These are phyloP conservation scores for Schizosaccharomyces japonicus DNA, from an alignment of 805 yeast genomes.

Conservation along the genomic window DNA sequence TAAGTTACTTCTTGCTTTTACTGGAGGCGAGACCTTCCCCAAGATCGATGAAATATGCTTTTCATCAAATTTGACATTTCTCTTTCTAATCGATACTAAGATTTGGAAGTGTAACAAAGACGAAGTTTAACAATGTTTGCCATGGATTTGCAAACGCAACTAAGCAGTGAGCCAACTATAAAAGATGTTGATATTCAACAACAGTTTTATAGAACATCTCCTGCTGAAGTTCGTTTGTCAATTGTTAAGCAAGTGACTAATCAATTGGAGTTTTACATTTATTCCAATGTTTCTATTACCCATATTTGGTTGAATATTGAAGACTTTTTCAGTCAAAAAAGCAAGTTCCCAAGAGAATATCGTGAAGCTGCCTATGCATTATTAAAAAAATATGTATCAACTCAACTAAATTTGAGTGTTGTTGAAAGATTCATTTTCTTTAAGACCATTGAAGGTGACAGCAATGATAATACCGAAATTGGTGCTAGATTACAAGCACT, in stretches of 20 bases:
- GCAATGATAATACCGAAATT: constrained; percentile 24
- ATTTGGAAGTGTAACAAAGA: no score
- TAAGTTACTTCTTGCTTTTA: no score
- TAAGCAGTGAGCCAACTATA: not conserved
- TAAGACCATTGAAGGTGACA: constrained; percentile 29
- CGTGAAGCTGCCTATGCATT: constrained; percentile 30
- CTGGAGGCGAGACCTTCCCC: no score
- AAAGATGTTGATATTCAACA: not conserved
- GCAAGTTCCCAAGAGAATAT: constrained; percentile 14
- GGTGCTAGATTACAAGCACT: constrained; percentile 27
- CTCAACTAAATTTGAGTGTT: constrained; percentile 20
- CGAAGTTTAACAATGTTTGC: no score
- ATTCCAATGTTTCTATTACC: not conserved
- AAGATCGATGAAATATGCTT: no score
- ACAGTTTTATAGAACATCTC: not conserved
- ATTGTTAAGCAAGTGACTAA: not conserved
- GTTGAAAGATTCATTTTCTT: constrained; percentile 33
- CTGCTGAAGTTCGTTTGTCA: not conserved
- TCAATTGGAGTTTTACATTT: not conserved
- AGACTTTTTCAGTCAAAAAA: not conserved
- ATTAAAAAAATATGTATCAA: constrained; percentile 32
- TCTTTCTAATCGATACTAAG: no score
- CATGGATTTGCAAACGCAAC: no score
- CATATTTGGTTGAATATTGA: not conserved
- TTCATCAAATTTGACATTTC: no score